Base-by-base conservation (phyloP, 2,329 filamentous ascomycete species). In the Hymenoscyphus linearis region DNA sequence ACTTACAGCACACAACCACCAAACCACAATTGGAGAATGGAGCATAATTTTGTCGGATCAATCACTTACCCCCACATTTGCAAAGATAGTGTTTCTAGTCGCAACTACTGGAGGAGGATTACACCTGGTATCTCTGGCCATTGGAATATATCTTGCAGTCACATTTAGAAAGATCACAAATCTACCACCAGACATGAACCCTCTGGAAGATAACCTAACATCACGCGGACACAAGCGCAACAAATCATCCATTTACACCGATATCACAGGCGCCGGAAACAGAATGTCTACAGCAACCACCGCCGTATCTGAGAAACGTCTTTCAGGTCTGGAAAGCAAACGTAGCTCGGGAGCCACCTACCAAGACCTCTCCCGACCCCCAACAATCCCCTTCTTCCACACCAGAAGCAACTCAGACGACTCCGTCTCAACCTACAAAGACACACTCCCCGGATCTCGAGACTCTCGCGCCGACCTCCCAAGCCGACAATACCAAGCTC, bases 111-210 rank as follows among this genome's bases (percentile, higher is more conserved):
- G 85, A 9, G 87, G 82, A 13, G 85, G 82, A 1, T 72, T 96
- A 22, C 92, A 96, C 72, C 69, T 89, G 0, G 65, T 91, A 10
- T 90, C 90, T 1, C 75, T 95, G 1, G 74, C 79, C 18, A 78
- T 96, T 37, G 90, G 90, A 4, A 72, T 90, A 35, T 97, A 89
- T 76, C 80, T 98, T 27, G 85, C 86, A 16, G 73, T 90, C 58
- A 84, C 89, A 67, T 98, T 97, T 83, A 85, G 87, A 47, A 88
- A 89, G 71, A 97, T 98, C 69, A 81, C 86, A 4, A 79, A 82
- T 22, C 82, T 97, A 73, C 93, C 93, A 5, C 93, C 93, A 0
- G 93, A 98, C 71, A 91, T 96, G 89, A 98, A 98, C 73, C 93
- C 93, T 1, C 80, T 98, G 14, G 93, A 97, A 73, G 85, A 90